Base-by-base conservation (phyloP, 1,284 basidiomycete genomes). In the Irpex rosettiformis region DNA sequence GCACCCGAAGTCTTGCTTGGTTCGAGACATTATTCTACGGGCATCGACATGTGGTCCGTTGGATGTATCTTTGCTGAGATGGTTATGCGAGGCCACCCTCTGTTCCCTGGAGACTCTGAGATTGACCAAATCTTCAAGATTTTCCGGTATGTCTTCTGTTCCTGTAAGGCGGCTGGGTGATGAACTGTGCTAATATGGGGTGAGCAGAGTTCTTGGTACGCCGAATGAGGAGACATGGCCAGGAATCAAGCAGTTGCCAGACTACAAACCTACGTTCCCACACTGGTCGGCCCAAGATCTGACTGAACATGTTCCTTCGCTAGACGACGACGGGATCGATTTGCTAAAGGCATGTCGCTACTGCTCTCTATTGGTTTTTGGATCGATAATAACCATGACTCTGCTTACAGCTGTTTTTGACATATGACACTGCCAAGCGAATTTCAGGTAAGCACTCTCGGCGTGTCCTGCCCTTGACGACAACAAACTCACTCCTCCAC, bases 121-220 rank as follows among this genome's bases (percentile, higher is more conserved):
- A 99, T 99, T 68, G 96, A 99, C 77, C 96, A 99, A 77, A 99
- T 99, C 67, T 99, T 98, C 85, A 93, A 95, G 75, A 99, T 98
- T 70, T 99, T 99, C 83, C 86, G 92, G 93, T 93, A 62, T 58
- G 81, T 68, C 27, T 25, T 22, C 43, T 10, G 43, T 27, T 28
- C 13, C 27, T 49, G 28, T 33, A 52, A 18, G 52, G 27, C 55
- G n/a, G n/a, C 4, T 42, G 30, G 5, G 25, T 18, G 42, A 30
- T 18, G 25, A 27, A n/a, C 25, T 7, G 37, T 10, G 30, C 11
- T 52, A 27, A 33, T 49, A 47, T 10, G 49, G 58, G 42, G 8
- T 7, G 42, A 24, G 33, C 51, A 96, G 94, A 68, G 82, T 96
- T 30, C 82, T 98, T 54, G 96, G 96, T 21, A 99, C 97, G n/a